A percentile compares a stretch with the other conserved stretches of the same genome.
Conservation (phyloP, 192 early-diverging fungal species). For the Spizellomyces sp. region DNA sequence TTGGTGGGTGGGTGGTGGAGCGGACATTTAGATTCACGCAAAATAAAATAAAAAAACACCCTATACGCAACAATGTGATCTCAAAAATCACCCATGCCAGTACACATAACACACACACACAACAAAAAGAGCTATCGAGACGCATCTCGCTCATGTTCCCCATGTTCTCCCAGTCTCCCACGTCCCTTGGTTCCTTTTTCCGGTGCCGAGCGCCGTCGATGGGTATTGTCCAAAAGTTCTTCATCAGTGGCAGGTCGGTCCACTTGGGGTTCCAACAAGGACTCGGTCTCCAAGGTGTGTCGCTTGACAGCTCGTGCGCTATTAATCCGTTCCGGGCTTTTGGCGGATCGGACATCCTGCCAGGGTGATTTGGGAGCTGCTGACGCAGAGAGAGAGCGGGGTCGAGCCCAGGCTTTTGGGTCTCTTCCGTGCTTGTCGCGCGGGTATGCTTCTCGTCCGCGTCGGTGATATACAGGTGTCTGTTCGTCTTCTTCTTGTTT, state of each 20-base stretch:
- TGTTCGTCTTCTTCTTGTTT: constrained; percentile 1
- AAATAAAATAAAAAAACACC: no score
- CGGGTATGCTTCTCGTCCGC: constrained; percentile 6
- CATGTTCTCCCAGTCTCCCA: not conserved
- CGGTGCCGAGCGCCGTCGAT: not conserved
- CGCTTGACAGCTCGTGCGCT: not conserved
- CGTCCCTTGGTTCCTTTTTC: not conserved
- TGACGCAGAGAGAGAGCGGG: constrained; percentile 19
- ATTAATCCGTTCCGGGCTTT: constrained; percentile 11
- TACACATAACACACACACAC: no score
- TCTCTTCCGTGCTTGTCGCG: constrained; percentile 9
- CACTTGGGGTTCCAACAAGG: not conserved
- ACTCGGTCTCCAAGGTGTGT: not conserved
- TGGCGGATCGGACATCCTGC: constrained; percentile 18
- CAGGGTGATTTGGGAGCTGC: constrained; percentile 1
- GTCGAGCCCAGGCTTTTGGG: constrained; percentile 1
- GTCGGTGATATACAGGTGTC: not conserved
- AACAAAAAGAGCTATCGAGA: not conserved
- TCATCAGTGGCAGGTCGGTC: not conserved
- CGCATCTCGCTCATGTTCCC: not conserved
- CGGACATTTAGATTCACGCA: no score
- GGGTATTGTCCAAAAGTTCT: not conserved
- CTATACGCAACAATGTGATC: no score
- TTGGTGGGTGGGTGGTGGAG: no score
- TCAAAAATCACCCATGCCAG: no score